Base-by-base conservation (phyloP, 176 grass and related monocot genomes). In the Oryza officinalis region DNA sequence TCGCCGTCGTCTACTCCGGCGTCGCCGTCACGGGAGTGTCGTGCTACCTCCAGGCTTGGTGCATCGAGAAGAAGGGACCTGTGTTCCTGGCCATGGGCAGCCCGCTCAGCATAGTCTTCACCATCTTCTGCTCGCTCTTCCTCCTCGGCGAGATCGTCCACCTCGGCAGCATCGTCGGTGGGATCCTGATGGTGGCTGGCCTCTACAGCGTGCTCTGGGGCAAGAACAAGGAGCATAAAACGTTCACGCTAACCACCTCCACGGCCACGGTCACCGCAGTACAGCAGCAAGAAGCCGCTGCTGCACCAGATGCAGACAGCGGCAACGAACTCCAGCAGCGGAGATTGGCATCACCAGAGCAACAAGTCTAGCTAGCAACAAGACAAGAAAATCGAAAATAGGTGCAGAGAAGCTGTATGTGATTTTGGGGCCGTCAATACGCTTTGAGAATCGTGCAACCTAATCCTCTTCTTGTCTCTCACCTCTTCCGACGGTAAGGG, bases 41-140 rank as follows among this genome's bases (percentile, higher is more conserved):
- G 13, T 92, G 90, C 86, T 97, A 97, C 82, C 86, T 97, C 15
- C 86, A 88, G 78, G 74, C 86, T 6, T 97, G 94, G 94, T 94
- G 91, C 65, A 83, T 90, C 10, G 89, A 94, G 79, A 93, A 86
- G 82, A 80, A 85, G 4, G 94, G 94, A 0, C 82, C 89, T 0
- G 91, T 97, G 50, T 94, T 97, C 79, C 49, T 89, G 17, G 84
- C 80, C 37, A 97, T 97, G 38, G 92, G 84, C 69, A 85, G 78
- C 37, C 94, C 94, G 17, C 65, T 97, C 45, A 80, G 75, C 25
- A 60, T 97, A 2, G 69, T 94, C 8, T 59, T 94, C 71, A 97
- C 94, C 59, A 85, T 91, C 30, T 80, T 93, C 33, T 74, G 84
- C 70, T 97, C 91, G 13, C 83, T 85, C 28, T 85, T 93, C 8